phyloP scores from a whole-genome alignment of 1,139 yeast species.

The Taphrina populina region DNA sequence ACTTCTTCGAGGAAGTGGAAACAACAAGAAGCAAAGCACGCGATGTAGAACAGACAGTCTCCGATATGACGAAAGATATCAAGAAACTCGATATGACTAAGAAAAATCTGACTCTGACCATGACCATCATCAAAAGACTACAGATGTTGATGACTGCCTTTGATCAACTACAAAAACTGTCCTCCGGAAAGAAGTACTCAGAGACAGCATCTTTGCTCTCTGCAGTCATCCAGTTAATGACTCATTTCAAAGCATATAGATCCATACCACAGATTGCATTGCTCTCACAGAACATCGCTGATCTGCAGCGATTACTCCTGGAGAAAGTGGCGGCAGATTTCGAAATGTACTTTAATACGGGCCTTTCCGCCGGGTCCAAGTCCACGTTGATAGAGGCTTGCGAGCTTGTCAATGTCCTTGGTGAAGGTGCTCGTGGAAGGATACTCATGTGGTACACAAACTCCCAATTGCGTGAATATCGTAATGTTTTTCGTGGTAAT shows the following conservation, averaged over 20 bases:
- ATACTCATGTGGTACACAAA: constrained; percentile 73
- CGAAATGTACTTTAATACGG: constrained; percentile 50
- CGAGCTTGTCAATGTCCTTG: constrained; percentile 65
- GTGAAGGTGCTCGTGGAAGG: constrained; percentile 59
- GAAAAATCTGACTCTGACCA: constrained; percentile 73
- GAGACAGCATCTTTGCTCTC: constrained; percentile 65
- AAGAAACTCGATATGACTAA: constrained; percentile 77
- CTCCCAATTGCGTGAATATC: constrained; percentile 68
- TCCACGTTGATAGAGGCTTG: constrained; percentile 61
- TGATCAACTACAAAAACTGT: constrained; percentile 57
- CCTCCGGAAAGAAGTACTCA: constrained; percentile 56
- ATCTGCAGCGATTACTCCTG: constrained; percentile 63
- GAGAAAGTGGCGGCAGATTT: constrained; percentile 77
- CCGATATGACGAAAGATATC: constrained; percentile 67
- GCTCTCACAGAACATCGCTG: constrained; percentile 61
- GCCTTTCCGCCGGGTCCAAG: constrained; percentile 38
- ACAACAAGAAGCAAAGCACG: constrained; percentile 55
- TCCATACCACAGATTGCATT: constrained; percentile 79
- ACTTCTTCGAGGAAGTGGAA: constrained; percentile 47
- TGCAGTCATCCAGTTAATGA: constrained; percentile 75
- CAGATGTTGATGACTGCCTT: constrained; percentile 84
- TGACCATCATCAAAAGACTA: constrained; percentile 81
- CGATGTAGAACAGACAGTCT: constrained; percentile 34
- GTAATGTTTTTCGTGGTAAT: constrained; percentile 65
- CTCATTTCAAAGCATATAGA: constrained; percentile 75